Evolutionary conservation across 768 basidiomycete species (phyloP), one percentile per base, ranked within the genome.

Genomic region (Boletus fagicola): DNA sequence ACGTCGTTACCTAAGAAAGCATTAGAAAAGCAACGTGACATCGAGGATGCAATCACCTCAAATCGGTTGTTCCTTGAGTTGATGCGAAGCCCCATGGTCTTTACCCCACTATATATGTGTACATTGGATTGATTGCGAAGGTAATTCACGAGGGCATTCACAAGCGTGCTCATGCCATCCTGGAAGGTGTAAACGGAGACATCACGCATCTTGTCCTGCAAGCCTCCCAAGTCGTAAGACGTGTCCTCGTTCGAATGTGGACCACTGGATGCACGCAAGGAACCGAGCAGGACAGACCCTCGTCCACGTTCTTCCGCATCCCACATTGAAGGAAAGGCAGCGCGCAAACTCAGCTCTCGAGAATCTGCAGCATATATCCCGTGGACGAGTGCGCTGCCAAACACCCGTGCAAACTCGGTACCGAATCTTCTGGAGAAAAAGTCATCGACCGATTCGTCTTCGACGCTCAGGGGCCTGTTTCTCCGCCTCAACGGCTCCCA

Each of bases 281-380:
- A 71, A 0, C 90, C 92, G 47, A 79, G 70, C 0, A 93, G 68
- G 38, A 96, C 76, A 48, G 88, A 88, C 0, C 94, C 94, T 16
- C 76, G 68, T 3, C 89, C 86, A 22, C 77, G 70, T 50, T 85
- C 79, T 66, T 88, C 92, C 0, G 85, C 78, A 1, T 86, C 80
- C 81, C 84, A 89, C 52, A 97, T 62, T 3, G 77, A 74, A 0
- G 91, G 88, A 65, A 97, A 92, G 1, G 92, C 83, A 2, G 92
- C 80, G 4, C 87, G 82, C 3, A 93, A 77, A 57, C 90, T 92
- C 18, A 98, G 73, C 40, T 75, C 65, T 3, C 89, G 75, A 2
- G 94, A 83, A 65, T 96, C 93, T 0, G 92, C 84, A 1, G 93
- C 94, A 68, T 98, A 98, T 54, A 98, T 90, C 0, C 96, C 96